Conservation (phyloP, 371 early-diverging fungal genomes). For the Mucor sp. region DNA sequence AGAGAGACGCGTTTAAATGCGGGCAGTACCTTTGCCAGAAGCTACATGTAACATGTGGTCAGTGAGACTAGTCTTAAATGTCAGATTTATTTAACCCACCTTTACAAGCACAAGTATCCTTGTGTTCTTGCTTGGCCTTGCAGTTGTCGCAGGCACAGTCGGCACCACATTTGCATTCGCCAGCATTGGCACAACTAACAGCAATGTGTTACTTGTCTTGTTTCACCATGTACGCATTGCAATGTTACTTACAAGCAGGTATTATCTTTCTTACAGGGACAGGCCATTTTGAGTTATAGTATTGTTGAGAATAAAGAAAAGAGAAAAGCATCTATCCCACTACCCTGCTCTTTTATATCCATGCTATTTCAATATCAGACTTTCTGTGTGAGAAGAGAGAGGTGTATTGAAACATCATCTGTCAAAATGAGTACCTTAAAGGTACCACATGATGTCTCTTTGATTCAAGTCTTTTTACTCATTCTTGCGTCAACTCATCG, state of each 20-base stretch:
- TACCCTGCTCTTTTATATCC: background rate
- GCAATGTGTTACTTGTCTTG: background rate
- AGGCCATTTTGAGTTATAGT: conserved; percentile 21
- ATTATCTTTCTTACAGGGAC: conserved; percentile 25
- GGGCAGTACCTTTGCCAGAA: conserved; percentile 12
- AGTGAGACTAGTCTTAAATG: background rate
- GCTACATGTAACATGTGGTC: background rate
- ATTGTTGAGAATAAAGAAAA: background rate
- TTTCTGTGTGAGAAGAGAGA: background rate
- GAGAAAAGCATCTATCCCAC: background rate
- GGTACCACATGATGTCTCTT: conserved; percentile 10
- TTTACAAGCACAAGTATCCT: conserved; percentile 18
- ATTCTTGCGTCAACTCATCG: background rate
- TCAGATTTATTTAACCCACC: conserved; percentile 6
- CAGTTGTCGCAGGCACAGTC: conserved; percentile 22
- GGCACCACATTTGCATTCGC: conserved; percentile 21
- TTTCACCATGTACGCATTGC: background rate
- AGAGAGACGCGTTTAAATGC: conserved; percentile 10
- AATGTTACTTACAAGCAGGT: conserved; percentile 19
- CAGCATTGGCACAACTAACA: conserved; percentile 10
- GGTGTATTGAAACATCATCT: background rate
- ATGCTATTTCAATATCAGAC: background rate
- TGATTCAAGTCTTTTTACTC: background rate
- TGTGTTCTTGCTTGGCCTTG: conserved; percentile 11
- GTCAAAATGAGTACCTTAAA: conserved; percentile 17